Evolutionary conservation across 768 basidiomycete genomes (phyloP), one percentile per base, ranked within the genome.

Genomic region (Lyophyllum atratum): DNA sequence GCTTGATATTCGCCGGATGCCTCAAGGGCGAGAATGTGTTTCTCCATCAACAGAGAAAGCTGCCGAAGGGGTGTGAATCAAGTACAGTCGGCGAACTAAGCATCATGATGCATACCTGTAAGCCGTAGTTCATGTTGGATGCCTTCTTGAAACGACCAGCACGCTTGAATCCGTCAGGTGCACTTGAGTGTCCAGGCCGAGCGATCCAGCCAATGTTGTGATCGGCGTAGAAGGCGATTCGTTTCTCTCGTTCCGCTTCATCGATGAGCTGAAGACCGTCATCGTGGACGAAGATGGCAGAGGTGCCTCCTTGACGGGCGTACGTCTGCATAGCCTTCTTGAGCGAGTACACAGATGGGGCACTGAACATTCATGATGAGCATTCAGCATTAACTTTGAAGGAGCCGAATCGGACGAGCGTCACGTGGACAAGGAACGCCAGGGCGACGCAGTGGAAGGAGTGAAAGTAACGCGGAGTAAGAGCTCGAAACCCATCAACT

Each of bases 81-180:
- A 49, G n/a, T 34, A 52, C 48, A 12, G n/a, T 7, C 19, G 12
- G 3, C 21, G 0, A 26, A 12, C 5, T 25, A 10, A 3, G 1
- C n/a, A 1, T 19, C 1, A 33, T 42, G 34, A 58, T 31, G 49
- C 70, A 62, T 59, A 79, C 76, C 58, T 75, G 71, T 15, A 81
- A 76, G 0, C 87, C 90, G 64, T 86, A 92, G 67, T 93, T 95
- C 89, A 95, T 91, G 71, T 95, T 95, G 2, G 85, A 86, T 1
- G 90, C 90, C 71, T 95, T 95, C 79, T 95, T 93, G 83, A 95
- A 95, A 15, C 92, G 83, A 40, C 92, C 93, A 28, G 90, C 89
- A 47, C 92, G 89, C 58, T 88, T 81, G 76, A 84, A 92, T 1
- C 89, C 90, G 66, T 85, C 84, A 17, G 83, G 72, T 2, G 73